Percentiles rank a stretch among this genome's conserved stretches.
Evolutionary conservation across 2,329 filamentous ascomycete species (phyloP).

Genomic region (Ophiostoma montium): DNA sequence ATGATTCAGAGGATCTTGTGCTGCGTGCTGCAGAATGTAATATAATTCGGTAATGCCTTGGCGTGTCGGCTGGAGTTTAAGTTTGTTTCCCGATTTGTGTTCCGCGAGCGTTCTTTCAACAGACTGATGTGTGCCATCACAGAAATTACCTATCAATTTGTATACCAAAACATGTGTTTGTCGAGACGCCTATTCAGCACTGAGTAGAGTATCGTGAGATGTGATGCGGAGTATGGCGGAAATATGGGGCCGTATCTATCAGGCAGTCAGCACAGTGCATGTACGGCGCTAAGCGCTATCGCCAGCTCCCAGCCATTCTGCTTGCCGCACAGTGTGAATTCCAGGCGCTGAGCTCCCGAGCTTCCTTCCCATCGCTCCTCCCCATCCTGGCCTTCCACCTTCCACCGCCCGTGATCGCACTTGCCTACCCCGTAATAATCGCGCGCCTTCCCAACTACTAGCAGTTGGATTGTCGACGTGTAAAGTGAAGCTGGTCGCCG

Average conservation of each 20-base stretch:
- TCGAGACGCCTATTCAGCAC: too few species aligned
- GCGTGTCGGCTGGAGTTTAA: too few species aligned
- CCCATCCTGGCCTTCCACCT: background rate
- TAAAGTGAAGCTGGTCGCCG: background rate
- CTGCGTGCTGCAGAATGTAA: background rate
- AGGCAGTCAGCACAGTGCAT: background rate
- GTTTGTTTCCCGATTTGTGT: too few species aligned
- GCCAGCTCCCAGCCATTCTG: too few species aligned
- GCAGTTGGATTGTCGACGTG: background rate
- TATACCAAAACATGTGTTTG: too few species aligned
- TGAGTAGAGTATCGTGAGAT: too few species aligned
- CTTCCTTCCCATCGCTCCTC: background rate
- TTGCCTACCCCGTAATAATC: background rate
- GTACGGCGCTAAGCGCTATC: background rate
- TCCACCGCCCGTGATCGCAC: background rate
- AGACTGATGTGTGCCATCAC: too few species aligned
- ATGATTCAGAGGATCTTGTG: conserved; percentile 16
- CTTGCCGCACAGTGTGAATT: background rate
- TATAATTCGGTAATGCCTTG: background rate
- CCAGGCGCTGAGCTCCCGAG: background rate
- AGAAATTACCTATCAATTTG: too few species aligned
- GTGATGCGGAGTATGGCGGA: too few species aligned
- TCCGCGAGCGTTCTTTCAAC: background rate
- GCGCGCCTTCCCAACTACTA: background rate
- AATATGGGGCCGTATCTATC: too few species aligned